Percentiles rank a stretch among this genome's conserved stretches.
These are phyloP conservation scores for Euphorbia lathyris DNA, from an alignment of 345 rosid genomes.

Conservation along the genomic window DNA sequence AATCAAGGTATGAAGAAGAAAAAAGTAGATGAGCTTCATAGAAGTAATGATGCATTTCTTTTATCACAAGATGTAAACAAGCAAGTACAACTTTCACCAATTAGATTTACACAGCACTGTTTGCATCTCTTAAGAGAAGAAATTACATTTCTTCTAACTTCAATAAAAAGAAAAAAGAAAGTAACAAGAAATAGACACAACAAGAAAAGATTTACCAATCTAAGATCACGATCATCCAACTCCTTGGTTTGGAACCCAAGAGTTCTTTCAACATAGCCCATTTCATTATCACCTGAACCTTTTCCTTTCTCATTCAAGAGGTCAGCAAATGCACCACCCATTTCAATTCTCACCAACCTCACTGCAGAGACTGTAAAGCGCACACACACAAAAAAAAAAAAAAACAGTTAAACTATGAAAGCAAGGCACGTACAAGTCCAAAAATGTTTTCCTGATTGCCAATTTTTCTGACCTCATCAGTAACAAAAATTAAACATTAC, in stretches of 20 bases:
- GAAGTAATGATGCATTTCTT: not conserved
- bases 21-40: not conserved
- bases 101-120: not conserved
- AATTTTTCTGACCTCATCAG: no score
- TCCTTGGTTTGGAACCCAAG: conserved; percentile 83
- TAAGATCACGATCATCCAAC: conserved; percentile 83
- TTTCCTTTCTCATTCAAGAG: conserved; percentile 93
- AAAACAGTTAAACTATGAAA: conserved; percentile 9
- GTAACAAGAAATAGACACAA: no score
- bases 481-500: no score
- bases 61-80: not conserved
- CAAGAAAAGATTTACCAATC: conserved; percentile 60
- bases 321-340: conserved; percentile 97
- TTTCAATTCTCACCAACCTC: conserved; percentile 93
- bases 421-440: no score
- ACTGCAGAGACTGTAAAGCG: conserved; percentile 94
- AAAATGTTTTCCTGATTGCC: no score
- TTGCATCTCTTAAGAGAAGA: not conserved
- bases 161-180: no score
- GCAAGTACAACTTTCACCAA: not conserved
- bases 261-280: conserved; percentile 86
- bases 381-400: no score
- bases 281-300: conserved; percentile 93
- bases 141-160: conserved; percentile 1
- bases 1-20: not conserved